Conservation (phyloP, 495 filamentous ascomycete species). For the Arthonia radiata region DNA sequence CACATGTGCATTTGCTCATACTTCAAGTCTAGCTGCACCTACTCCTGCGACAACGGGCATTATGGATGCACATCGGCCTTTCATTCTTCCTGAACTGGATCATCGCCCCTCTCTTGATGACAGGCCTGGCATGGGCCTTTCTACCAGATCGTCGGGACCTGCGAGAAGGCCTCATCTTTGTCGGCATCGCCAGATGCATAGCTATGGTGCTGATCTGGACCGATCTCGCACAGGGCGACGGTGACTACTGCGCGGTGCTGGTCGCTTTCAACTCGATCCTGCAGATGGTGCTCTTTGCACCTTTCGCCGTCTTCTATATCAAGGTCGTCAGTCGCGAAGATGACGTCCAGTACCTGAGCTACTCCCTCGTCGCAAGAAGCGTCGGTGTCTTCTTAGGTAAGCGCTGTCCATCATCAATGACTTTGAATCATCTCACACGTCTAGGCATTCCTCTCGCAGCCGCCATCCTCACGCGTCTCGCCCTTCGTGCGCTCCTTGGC, state of each 20-base stretch:
- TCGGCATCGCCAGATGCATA: conserved; percentile 57
- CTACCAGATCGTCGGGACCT: conserved; percentile 45
- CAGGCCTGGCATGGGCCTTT: conserved; percentile 38
- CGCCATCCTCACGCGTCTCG: conserved; percentile 49
- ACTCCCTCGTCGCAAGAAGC: conserved; percentile 47
- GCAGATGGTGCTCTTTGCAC: conserved; percentile 72
- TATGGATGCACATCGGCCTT: conserved; percentile 65
- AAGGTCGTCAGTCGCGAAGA: conserved; percentile 28
- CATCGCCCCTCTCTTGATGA: conserved; percentile 74
- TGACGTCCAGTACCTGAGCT: conserved; percentile 25
- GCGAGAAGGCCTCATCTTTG: conserved; percentile 48
- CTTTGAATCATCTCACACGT: neutral
- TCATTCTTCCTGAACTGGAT: conserved; percentile 73
- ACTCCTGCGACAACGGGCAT: conserved; percentile 28
- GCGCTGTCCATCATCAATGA: neutral
- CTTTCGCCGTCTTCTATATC: conserved; percentile 57
- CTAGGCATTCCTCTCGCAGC: conserved; percentile 50
- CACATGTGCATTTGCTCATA: too few relatives aligned
- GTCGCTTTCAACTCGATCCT: conserved; percentile 72
- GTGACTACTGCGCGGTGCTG: conserved; percentile 72
- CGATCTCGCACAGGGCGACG: conserved; percentile 49
- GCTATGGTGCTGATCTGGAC: conserved; percentile 68
- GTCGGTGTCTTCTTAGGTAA: conserved; percentile 54
- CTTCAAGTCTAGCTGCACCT: too few relatives aligned
- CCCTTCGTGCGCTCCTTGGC: conserved; percentile 26